phyloP scores from a whole-genome alignment of 192 early-diverging fungal genomes.

The Coemansia sp. region DNA sequence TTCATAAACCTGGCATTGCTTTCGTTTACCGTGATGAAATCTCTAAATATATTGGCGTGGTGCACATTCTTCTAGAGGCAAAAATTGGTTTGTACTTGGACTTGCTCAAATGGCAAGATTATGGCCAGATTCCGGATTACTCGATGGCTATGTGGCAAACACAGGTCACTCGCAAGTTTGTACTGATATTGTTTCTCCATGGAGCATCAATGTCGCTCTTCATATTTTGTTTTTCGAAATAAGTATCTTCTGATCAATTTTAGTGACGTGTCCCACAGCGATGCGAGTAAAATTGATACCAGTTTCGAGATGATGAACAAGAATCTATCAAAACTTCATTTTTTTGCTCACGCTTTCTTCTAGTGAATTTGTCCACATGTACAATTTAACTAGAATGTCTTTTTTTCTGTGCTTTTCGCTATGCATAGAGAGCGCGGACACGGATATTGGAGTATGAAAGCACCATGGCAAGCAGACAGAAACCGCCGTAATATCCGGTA shows the following conservation, averaged over 20 bases:
- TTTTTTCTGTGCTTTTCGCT: background rate
- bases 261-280: background rate
- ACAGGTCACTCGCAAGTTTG: background rate
- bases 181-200: background rate
- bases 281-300: too few relatives aligned
- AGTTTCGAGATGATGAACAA: background rate
- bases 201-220: background rate
- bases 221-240: background rate
- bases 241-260: background rate
- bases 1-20: too few relatives aligned
- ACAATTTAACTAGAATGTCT: background rate
- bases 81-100: too few relatives aligned
- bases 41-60: too few relatives aligned
- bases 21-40: too few relatives aligned
- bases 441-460: too few relatives aligned
- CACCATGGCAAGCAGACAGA: too few relatives aligned
- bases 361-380: conserved; percentile 5
- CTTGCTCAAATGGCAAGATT: too few relatives aligned
- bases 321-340: background rate
- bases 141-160: background rate
- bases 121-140: background rate
- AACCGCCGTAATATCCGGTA: too few relatives aligned
- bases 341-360: background rate
- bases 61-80: too few relatives aligned
- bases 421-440: too few relatives aligned